A percentile compares a stretch with the other conserved stretches of the same genome.
Conservation (phyloP, 1,284 basidiomycete genomes). For the Tylopilus sp. region DNA sequence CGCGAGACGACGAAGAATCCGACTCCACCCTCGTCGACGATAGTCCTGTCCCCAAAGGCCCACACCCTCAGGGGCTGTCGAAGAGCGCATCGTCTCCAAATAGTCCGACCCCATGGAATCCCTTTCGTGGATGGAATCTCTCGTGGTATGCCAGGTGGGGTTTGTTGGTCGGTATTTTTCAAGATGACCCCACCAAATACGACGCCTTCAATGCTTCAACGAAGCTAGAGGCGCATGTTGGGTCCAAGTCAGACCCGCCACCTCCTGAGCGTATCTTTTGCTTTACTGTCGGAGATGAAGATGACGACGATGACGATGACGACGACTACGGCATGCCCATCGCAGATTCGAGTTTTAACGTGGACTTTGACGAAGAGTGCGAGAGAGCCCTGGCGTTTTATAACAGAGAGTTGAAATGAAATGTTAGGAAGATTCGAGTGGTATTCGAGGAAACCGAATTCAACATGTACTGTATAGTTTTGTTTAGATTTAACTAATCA, state of each 20-base stretch:
- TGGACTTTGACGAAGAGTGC: slow-evolving; percentile 29
- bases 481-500: slow-evolving; percentile 23
- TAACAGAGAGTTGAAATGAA: slow-evolving; percentile 10
- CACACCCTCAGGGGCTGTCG: background rate
- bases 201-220: background rate
- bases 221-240: background rate
- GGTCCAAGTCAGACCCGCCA: background rate
- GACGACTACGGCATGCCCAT: slow-evolving; percentile 29
- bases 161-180: slow-evolving; percentile 26
- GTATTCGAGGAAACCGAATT: background rate
- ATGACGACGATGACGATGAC: slow-evolving; percentile 23
- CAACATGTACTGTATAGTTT: slow-evolving; percentile 20
- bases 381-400: slow-evolving; percentile 29
- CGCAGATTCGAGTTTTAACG: slow-evolving; percentile 16
- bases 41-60: background rate
- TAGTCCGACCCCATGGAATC: slow-evolving; percentile 10
- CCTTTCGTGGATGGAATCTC: slow-evolving; percentile 21
- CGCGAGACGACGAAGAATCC: slow-evolving; percentile 19
- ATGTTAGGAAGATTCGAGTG: slow-evolving; percentile 1
- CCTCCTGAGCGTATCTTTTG: slow-evolving; percentile 9
- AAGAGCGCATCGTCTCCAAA: background rate
- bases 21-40: slow-evolving; percentile 28
- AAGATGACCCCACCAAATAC: slow-evolving; percentile 10
- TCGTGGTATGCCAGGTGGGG: slow-evolving; percentile 34
- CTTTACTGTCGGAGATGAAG: slow-evolving; percentile 9